Evolutionary conservation across 176 grass and related monocot species (phyloP).

Genomic region (Musa schizocarpa): DNA sequence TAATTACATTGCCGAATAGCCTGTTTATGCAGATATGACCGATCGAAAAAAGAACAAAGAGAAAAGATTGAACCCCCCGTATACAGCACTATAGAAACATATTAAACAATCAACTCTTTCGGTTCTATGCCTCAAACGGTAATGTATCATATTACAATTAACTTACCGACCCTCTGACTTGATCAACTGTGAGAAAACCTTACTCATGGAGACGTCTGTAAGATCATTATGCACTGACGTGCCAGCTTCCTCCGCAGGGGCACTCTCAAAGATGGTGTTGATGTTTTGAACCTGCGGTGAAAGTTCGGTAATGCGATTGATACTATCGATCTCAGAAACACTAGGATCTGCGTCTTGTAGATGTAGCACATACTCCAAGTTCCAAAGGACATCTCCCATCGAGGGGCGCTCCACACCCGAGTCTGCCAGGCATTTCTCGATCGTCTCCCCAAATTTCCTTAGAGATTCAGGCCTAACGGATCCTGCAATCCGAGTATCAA

Average conservation of each 20-base stretch:
- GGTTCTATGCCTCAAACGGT: neutral
- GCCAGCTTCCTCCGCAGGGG: neutral
- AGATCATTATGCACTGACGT: neutral
- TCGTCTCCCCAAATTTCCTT: conserved; percentile 11
- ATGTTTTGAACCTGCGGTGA: conserved; percentile 13
- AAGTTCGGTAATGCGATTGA: conserved; percentile 9
- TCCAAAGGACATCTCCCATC: conserved; percentile 22
- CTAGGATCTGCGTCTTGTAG: conserved; percentile 7
- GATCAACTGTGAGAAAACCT: conserved; percentile 17
- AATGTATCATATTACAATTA: neutral
- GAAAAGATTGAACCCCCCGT: no score
- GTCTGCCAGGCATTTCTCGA: conserved; percentile 20
- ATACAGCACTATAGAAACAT: no score
- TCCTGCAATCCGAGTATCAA: conserved; percentile 10
- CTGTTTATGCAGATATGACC: no score
- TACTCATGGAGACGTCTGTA: conserved; percentile 1
- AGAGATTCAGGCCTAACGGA: conserved; percentile 11
- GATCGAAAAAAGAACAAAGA: no score
- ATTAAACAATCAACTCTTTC: neutral
- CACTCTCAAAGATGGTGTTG: neutral
- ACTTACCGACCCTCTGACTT: conserved; percentile 11
- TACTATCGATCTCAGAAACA: neutral
- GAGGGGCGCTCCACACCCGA: conserved; percentile 7
- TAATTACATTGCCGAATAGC: no score
- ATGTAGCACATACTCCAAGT: conserved; percentile 13